Base-by-base conservation (phyloP, 345 rosid genomes). In the Gossypium herbaceum region DNA sequence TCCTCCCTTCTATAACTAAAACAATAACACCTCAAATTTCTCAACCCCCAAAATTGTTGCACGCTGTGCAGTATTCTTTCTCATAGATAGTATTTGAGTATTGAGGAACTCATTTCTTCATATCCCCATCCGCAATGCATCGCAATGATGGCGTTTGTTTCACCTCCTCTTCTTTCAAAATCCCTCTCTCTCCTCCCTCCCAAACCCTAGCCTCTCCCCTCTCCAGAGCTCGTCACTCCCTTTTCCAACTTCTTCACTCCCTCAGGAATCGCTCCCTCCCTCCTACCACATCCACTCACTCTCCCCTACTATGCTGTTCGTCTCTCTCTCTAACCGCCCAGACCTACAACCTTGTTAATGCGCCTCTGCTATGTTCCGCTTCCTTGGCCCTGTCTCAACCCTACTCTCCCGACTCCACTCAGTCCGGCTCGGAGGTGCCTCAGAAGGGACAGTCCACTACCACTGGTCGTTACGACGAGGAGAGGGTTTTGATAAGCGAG, bases 381-480 rank as follows among this genome's bases (percentile, higher is more conserved):
- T 87, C 89, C 7, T 6, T 91, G 77, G 83, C 93, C 0, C 77
- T 84, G 68, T 75, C 61, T 57, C 84, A 77, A 20, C 76, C 85
- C 6, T 44, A 4, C 7, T 55, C 62, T 10, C 12, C 44, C 12
- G 86, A 79, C 62, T 65, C 80, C 75, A 70, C 79, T 77, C 92
- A 79, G 78, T 64, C 84, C 2, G 83, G 80, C 63, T 55, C 58
- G 9, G 89, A 81, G 16, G 73, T 72, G 34, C 88, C 82, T 68
- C 85, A 79, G 84, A 91, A 89, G 79, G 89, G 87, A 20, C 89
- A 82, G 48, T 77, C 88, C 0, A 74, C 69, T 51, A 80, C 73
- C 8, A 77, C 66, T 54, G 80, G 88, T 70, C 77, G 93, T n/a
- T 72, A 83, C 19, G 88, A 88, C 15, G 99, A 95, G 85, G 98